These are phyloP conservation scores for Amphibolis antarctica DNA, from an alignment of 106 monocot species.

Conservation along the genomic window DNA sequence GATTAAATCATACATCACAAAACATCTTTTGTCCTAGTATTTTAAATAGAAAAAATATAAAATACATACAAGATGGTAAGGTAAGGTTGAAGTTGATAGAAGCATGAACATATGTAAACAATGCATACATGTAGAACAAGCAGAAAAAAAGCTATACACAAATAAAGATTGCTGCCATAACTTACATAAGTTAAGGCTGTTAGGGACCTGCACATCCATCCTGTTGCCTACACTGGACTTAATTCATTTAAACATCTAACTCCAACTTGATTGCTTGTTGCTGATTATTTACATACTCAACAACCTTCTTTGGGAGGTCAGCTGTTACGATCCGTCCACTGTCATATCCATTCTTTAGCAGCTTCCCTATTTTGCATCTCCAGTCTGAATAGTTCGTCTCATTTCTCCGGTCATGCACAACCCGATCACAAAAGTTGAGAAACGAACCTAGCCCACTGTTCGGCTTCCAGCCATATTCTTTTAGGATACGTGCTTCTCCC, in stretches of 20 bases:
- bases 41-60: no score
- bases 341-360: slow-evolving; percentile 58
- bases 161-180: no score
- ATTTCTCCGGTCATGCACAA: slow-evolving; percentile 72
- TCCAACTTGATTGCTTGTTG: slow-evolving; percentile 22
- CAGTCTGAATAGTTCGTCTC: slow-evolving; percentile 44
- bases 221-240: no score
- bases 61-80: no score
- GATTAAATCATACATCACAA: no score
- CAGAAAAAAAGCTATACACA: no score
- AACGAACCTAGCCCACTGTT: slow-evolving; percentile 66
- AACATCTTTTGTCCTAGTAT: no score
- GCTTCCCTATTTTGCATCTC: slow-evolving; percentile 66
- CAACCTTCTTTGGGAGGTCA: slow-evolving; percentile 37
- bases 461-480: slow-evolving; percentile 69
- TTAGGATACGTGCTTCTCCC: slow-evolving; percentile 66
- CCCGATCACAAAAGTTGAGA: slow-evolving; percentile 82
- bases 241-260: not conserved
- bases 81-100: no score
- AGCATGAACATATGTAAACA: no score
- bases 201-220: no score
- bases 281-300: slow-evolving; percentile 13
- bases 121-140: no score
- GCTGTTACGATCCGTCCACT: slow-evolving; percentile 33
- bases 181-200: no score